Conservation (phyloP, 306 rosid genomes). For the Ammopiptanthus mongolicus region DNA sequence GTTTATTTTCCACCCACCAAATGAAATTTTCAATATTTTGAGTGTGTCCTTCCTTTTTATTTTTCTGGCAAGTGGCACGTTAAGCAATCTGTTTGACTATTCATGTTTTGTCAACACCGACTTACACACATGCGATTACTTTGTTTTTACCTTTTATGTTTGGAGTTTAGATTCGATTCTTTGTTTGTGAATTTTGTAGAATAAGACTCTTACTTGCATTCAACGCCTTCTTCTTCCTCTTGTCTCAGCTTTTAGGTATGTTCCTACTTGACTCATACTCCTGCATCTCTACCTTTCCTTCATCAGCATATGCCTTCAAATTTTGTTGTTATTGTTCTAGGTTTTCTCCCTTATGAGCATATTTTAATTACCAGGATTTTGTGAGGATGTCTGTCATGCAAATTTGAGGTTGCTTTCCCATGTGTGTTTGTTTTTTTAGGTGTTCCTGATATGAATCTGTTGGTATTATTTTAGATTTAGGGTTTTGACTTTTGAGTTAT, state of each 20-base stretch:
- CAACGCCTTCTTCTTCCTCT: slow-evolving; percentile 30
- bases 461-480: slow-evolving; percentile 3
- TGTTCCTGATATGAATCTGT: not conserved
- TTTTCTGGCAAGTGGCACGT: not conserved
- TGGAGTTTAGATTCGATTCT: not conserved
- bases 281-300: not conserved
- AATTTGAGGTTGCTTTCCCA: not conserved
- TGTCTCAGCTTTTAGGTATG: slow-evolving; percentile 24
- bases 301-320: not conserved
- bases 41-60: not conserved
- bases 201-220: slow-evolving; percentile 11
- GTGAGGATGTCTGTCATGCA: not conserved
- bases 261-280: not conserved
- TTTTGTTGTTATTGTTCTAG: not conserved
- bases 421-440: not conserved
- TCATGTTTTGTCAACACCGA: not conserved
- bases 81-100: slow-evolving; percentile 13
- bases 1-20: not conserved
- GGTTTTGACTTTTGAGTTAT: slow-evolving; percentile 7
- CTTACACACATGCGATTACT: not conserved
- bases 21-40: not conserved
- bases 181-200: not conserved
- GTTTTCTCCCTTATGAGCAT: not conserved
- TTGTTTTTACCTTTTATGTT: not conserved
- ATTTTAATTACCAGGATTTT: not conserved